These are phyloP conservation scores for Kluyveromyces sp. DNA, from an alignment of 1,139 yeast species.

Conservation along the genomic window DNA sequence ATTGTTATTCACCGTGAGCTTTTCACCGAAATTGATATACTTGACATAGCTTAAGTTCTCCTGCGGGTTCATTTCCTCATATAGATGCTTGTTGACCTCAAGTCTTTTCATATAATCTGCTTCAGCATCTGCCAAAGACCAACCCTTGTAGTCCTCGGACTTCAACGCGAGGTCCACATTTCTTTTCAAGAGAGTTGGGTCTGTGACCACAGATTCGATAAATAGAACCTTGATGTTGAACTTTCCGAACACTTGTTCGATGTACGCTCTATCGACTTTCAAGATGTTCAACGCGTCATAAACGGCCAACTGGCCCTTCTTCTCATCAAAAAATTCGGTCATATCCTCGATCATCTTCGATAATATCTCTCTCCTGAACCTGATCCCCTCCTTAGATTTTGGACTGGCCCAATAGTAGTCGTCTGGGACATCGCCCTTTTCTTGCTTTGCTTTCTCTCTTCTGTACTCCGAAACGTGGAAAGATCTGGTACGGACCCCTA, in stretches of 20 bases:
- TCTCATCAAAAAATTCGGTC: slow-evolving; percentile 59
- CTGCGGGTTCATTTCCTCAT: slow-evolving; percentile 45
- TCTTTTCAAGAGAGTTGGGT: slow-evolving; percentile 57
- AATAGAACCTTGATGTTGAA: slow-evolving; percentile 70
- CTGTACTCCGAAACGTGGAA: slow-evolving; percentile 93
- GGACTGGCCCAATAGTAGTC: slow-evolving; percentile 69
- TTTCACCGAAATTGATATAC: slow-evolving; percentile 84
- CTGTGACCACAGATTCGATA: slow-evolving; percentile 82
- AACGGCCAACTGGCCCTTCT: slow-evolving; percentile 87
- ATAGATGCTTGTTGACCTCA: slow-evolving; percentile 43
- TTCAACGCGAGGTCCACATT: slow-evolving; percentile 82
- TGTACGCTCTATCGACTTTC: slow-evolving; percentile 54
- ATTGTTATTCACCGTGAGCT: slow-evolving; percentile 63
- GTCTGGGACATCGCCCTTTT: slow-evolving; percentile 49
- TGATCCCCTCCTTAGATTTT: slow-evolving; percentile 45
- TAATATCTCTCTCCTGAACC: slow-evolving; percentile 52
- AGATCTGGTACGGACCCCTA: slow-evolving; percentile 87
- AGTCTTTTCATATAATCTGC: slow-evolving; percentile 53
- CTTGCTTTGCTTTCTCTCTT: slow-evolving; percentile 42
- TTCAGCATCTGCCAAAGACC: slow-evolving; percentile 60
- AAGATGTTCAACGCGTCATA: slow-evolving; percentile 93
- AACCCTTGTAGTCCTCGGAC: slow-evolving; percentile 79
- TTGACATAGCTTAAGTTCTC: slow-evolving; percentile 65
- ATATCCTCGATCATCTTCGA: slow-evolving; percentile 66
- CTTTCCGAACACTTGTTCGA: slow-evolving; percentile 48